A percentile compares a stretch with the other conserved stretches of the same genome.
These are phyloP conservation scores for Coemansia asiatica DNA, from an alignment of 192 early-diverging fungal species.

Conservation along the genomic window DNA sequence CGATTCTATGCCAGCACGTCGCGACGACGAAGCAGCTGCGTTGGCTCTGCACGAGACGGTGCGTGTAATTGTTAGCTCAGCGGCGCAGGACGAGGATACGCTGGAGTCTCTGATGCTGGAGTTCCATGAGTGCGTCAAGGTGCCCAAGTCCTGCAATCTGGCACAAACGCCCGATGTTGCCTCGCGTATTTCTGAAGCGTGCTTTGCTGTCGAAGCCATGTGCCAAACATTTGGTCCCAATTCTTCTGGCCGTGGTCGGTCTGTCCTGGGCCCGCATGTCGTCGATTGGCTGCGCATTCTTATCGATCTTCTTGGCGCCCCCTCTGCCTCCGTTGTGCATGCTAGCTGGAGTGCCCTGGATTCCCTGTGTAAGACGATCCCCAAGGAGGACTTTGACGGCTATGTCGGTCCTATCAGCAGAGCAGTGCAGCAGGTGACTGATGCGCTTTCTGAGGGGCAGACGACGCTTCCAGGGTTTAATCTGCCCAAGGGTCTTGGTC, in stretches of 20 bases:
- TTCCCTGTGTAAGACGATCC: constrained; percentile 74
- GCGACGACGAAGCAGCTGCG: constrained; percentile 53
- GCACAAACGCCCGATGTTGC: constrained; percentile 12
- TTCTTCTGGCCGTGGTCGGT: constrained; percentile 48
- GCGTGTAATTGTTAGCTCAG: constrained; percentile 66
- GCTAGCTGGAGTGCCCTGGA: constrained; percentile 79
- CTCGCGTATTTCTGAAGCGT: constrained; percentile 45
- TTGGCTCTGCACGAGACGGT: constrained; percentile 72
- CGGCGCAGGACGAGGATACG: constrained; percentile 78
- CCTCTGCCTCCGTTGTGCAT: constrained; percentile 60
- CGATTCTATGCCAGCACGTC: constrained; percentile 69
- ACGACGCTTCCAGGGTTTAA: constrained; percentile 77
- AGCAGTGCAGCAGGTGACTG: constrained; percentile 63
- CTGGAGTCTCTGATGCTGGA: constrained; percentile 75
- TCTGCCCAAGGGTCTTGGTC: constrained; percentile 89
- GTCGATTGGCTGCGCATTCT: constrained; percentile 80
- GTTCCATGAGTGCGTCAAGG: constrained; percentile 71
- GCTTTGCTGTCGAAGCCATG: constrained; percentile 44
- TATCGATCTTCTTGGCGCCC: constrained; percentile 69
- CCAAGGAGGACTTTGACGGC: constrained; percentile 86
- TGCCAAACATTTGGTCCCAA: constrained; percentile 38
- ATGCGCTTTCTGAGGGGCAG: constrained; percentile 37
- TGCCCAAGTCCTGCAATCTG: constrained; percentile 48
- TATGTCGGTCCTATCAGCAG: constrained; percentile 70
- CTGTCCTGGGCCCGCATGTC: constrained; percentile 61